Conservation (phyloP, 2,329 filamentous ascomycete genomes). For the Scolecobasidium constrictum region DNA sequence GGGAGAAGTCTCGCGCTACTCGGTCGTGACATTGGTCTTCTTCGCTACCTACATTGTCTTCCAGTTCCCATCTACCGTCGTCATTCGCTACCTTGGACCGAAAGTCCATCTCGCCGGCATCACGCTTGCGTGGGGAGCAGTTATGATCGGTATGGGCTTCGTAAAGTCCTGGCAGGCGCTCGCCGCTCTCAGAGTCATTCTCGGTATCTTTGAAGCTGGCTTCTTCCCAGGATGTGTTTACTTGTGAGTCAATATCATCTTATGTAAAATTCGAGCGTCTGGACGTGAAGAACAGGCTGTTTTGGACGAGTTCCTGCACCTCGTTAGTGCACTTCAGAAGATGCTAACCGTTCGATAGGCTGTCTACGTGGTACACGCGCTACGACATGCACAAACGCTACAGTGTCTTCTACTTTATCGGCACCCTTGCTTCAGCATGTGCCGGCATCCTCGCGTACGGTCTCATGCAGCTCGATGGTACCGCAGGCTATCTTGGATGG, state of each 20-base stretch:
- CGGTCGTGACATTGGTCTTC: conserved; percentile 48
- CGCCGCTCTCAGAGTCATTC: conserved; percentile 25
- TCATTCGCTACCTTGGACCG: conserved; percentile 31
- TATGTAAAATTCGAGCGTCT: neutral
- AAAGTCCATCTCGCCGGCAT: conserved; percentile 25
- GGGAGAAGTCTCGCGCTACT: conserved; percentile 50
- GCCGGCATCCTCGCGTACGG: conserved; percentile 61
- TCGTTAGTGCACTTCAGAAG: neutral
- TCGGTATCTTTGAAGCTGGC: conserved; percentile 28
- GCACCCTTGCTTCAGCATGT: conserved; percentile 54
- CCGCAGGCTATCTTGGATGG: conserved; percentile 34
- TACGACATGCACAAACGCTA: conserved; percentile 62
- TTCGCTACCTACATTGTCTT: conserved; percentile 33
- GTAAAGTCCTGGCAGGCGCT: conserved; percentile 23
- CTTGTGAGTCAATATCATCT: conserved; percentile 23
- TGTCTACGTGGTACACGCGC: conserved; percentile 37
- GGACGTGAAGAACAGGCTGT: too few relatives aligned
- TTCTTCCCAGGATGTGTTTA: conserved; percentile 34
- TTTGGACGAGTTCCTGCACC: too few relatives aligned
- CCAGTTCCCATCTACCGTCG: conserved; percentile 29
- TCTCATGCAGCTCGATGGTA: conserved; percentile 52
- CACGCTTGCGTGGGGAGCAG: conserved; percentile 28
- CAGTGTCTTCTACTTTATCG: conserved; percentile 59
- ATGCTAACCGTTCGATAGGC: neutral
- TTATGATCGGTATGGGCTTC: conserved; percentile 34